Evolutionary conservation across 108 stramenopile species (phyloP), one percentile per base, ranked within the genome.

Genomic region (Phaeodactylum tricornutum): DNA sequence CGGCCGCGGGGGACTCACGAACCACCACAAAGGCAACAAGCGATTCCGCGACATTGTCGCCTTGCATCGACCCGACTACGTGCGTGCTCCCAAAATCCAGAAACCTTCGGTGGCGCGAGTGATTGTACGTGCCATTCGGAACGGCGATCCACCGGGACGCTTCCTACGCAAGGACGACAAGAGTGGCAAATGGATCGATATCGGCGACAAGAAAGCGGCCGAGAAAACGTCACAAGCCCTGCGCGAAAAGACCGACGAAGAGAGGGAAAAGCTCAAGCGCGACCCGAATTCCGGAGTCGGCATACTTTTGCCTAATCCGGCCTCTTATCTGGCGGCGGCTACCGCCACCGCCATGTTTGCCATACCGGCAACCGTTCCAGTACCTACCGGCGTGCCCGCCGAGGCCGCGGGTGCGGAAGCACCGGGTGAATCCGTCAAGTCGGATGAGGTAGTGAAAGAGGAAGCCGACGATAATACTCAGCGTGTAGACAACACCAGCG

Each of bases 11-110:
- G 82, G 87, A 5, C 50, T 80, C 22, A 88, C 87, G 0, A 88
- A 88, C 55, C 79, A 81, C 37, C 79, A 84, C 63, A 82, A 66
- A 43, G 87, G 87, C 5, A 89, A 88, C 64, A 68, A 67, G 26
- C 65, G 87, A 17, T 79, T 89, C 50, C 77, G 87, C n/a, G 77
- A 82, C 30, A 73, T 82, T 52, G 80, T 89, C n/a, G 69, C 75
- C 12, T 34, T 77, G 32, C 75, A 83, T 57, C 72, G 81, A 12
- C 67, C 76, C 29, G 83, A 83, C 45, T 71, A 72, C 29, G 42
- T 65, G 34, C 22, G 43, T 3, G 81, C 79, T 19, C 69, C 79
- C 8, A 87, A 87, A 47, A 62, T 81, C n/a, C 79, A 88, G 43
- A 88, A 88, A 49, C 79, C 79, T 21, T 61, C 74, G 16, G 73